These are phyloP conservation scores for Mortierella antarctica DNA, from an alignment of 192 early-diverging fungal species.

Conservation along the genomic window DNA sequence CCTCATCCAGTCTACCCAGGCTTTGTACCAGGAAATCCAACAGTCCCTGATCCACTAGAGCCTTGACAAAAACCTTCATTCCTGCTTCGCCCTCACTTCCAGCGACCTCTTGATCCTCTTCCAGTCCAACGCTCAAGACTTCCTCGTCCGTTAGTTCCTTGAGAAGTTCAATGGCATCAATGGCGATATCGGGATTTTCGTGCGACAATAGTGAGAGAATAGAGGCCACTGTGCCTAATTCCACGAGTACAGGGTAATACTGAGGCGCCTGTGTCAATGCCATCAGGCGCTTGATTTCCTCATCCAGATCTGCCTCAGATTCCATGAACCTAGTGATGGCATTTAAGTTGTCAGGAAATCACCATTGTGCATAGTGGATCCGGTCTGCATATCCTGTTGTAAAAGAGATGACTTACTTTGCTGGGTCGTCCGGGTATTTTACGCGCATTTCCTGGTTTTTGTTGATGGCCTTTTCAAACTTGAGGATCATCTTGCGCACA, in stretches of 20 bases:
- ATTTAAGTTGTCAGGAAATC: background rate
- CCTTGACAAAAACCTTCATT: conserved; percentile 75
- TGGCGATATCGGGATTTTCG: conserved; percentile 94
- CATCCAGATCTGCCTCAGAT: conserved; percentile 95
- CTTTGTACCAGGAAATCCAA: conserved; percentile 85
- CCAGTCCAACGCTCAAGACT: conserved; percentile 62
- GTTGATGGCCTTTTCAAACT: conserved; percentile 86
- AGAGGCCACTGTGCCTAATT: conserved; percentile 70
- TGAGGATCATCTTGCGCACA: conserved; percentile 81
- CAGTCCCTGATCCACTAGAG: conserved; percentile 75
- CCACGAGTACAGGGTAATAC: conserved; percentile 77
- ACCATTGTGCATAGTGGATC: background rate
- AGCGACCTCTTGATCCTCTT: conserved; percentile 69
- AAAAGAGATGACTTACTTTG: conserved; percentile 41
- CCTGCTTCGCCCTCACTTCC: conserved; percentile 61
- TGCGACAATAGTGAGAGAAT: conserved; percentile 86
- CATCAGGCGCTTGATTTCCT: conserved; percentile 84
- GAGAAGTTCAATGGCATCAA: conserved; percentile 86
- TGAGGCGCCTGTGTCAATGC: conserved; percentile 84
- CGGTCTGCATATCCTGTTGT: background rate
- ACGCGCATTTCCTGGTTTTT: conserved; percentile 91
- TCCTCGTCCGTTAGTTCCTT: conserved; percentile 96
- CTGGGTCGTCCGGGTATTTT: conserved; percentile 78
- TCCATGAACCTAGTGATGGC: conserved; percentile 79
- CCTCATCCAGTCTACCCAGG: conserved; percentile 81